phyloP scores from a whole-genome alignment of 495 filamentous ascomycete species.

The Aspergillus incahuasiensis region DNA sequence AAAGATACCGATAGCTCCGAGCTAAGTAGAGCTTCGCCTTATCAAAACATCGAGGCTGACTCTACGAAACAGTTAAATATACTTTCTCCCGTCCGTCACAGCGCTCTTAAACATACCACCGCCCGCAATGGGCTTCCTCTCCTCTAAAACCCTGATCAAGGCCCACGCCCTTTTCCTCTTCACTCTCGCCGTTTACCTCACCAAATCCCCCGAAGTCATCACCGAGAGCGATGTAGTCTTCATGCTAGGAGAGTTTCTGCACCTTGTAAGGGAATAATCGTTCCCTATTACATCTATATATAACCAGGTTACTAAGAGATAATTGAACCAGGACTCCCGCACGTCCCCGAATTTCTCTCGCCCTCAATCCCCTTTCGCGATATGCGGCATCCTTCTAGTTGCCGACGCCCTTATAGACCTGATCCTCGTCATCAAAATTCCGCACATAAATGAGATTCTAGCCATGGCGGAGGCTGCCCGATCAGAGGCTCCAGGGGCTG shows the following conservation, averaged over 20 bases:
- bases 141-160: constrained; percentile 70
- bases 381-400: constrained; percentile 66
- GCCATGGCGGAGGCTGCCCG: constrained; percentile 27
- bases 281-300: no score
- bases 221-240: constrained; percentile 78
- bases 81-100: not conserved
- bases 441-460: constrained; percentile 37
- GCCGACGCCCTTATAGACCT: constrained; percentile 68
- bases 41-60: not conserved
- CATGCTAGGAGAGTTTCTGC: constrained; percentile 77
- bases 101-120: not conserved
- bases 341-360: constrained; percentile 52
- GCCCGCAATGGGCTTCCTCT: constrained; percentile 68
- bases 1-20: not conserved
- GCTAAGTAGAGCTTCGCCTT: not conserved
- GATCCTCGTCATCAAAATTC: constrained; percentile 55
- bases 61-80: not conserved
- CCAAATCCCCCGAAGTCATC: constrained; percentile 62
- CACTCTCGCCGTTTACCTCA: constrained; percentile 76
- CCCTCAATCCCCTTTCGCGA: constrained; percentile 62
- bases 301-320: not conserved
- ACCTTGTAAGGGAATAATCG: constrained; percentile 57
- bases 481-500: constrained; percentile 10
- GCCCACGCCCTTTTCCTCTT: constrained; percentile 76
- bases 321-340: constrained; percentile 21